phyloP scores from a whole-genome alignment of 208 protist species.

The Leishmania tropica region DNA sequence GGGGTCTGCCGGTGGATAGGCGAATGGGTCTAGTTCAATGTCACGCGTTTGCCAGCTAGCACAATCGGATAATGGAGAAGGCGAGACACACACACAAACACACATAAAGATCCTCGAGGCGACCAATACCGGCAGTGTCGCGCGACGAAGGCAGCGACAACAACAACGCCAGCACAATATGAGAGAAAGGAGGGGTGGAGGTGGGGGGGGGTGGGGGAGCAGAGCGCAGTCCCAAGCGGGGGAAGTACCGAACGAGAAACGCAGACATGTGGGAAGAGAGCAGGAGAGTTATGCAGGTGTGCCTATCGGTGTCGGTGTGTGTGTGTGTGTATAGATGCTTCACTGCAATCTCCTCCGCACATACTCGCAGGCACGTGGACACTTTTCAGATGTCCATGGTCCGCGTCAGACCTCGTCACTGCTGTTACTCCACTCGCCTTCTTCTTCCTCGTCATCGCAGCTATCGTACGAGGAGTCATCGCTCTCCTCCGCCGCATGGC shows the following conservation, averaged over 20 bases:
- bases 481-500: not conserved
- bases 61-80: not conserved
- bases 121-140: not conserved
- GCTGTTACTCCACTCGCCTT: not conserved
- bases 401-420: too few species aligned
- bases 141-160: not conserved
- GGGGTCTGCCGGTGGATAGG: not conserved
- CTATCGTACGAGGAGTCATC: not conserved
- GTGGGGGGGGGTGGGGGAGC: not conserved
- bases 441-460: not conserved
- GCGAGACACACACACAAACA: not conserved
- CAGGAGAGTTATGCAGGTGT: not conserved
- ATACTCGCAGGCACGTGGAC: not conserved
- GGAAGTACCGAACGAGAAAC: not conserved
- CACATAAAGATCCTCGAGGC: not conserved
- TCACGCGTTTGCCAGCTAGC: not conserved
- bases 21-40: not conserved
- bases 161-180: not conserved
- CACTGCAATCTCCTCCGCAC: not conserved
- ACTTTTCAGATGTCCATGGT: not conserved
- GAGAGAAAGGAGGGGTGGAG: not conserved
- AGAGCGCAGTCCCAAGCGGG: not conserved
- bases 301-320: too few species aligned
- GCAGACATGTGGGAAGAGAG: not conserved
- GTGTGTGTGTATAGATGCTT: not conserved